Conservation (phyloP, 768 basidiomycete species). For the Vararia minispora region DNA sequence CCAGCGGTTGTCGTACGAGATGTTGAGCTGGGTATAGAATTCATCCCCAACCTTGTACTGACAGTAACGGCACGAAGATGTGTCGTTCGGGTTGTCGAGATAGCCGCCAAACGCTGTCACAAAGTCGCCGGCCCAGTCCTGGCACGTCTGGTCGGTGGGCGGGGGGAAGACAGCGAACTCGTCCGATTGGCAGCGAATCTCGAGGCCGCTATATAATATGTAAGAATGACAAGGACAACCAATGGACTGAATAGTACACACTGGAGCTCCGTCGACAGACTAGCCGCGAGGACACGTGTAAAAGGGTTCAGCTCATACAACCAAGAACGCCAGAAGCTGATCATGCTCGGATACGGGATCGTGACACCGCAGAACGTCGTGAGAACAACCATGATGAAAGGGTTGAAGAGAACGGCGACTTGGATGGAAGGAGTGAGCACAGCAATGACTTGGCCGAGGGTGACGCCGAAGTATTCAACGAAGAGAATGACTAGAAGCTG, state of each 20-base stretch:
- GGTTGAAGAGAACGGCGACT: constrained; percentile 69
- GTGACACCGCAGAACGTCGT: constrained; percentile 75
- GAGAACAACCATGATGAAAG: constrained; percentile 56
- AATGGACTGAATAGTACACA: constrained; percentile 18
- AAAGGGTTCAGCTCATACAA: constrained; percentile 64
- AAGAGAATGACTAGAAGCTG: constrained; percentile 60
- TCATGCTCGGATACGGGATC: constrained; percentile 54
- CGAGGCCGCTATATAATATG: constrained; percentile 38
- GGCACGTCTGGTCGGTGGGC: constrained; percentile 64
- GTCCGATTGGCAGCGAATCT: constrained; percentile 48
- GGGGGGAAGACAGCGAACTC: constrained; percentile 70
- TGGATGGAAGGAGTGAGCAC: constrained; percentile 69
- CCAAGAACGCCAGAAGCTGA: constrained; percentile 68
- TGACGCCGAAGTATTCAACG: constrained; percentile 63
- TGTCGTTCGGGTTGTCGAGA: constrained; percentile 54
- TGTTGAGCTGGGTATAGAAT: constrained; percentile 56
- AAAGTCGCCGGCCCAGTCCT: constrained; percentile 60
- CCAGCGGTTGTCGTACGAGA: constrained; percentile 50
- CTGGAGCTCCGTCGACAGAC: constrained; percentile 73
- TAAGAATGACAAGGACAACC: neutral
- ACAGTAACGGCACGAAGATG: constrained; percentile 60
- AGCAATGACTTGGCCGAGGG: constrained; percentile 63
- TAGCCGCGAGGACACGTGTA: constrained; percentile 58
- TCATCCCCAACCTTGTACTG: constrained; percentile 58
- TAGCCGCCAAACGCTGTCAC: constrained; percentile 57